A percentile compares a stretch with the other conserved stretches of the same genome.
Evolutionary conservation across 2,329 filamentous ascomycete species (phyloP).

Genomic region (Hirsutella thompsonii): DNA sequence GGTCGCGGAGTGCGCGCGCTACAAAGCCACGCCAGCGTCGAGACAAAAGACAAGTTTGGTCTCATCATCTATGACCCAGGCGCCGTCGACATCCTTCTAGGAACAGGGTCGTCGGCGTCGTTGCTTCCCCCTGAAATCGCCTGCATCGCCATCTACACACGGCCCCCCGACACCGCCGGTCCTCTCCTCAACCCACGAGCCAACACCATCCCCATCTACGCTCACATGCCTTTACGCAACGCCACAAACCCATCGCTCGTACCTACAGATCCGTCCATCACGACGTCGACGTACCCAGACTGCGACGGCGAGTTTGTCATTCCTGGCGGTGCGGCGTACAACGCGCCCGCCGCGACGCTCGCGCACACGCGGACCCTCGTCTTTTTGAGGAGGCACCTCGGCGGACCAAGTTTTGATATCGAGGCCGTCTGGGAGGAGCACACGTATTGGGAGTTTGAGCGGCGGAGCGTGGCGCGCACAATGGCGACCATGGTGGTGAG

Average conservation of each 20-base stretch:
- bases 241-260: no score
- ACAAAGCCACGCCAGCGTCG: no score
- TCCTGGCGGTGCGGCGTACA: slow-evolving; percentile 35
- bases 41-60: no score
- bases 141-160: no score
- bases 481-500: slow-evolving; percentile 63
- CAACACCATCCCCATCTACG: no score
- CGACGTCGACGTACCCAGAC: slow-evolving; percentile 11
- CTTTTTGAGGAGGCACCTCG: slow-evolving; percentile 50
- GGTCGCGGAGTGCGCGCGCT: background rate
- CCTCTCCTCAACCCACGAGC: no score
- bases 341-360: slow-evolving; percentile 38
- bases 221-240: no score
- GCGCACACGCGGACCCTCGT: slow-evolving; percentile 52
- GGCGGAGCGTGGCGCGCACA: slow-evolving; percentile 53
- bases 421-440: slow-evolving; percentile 72
- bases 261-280: no score
- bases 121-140: no score
- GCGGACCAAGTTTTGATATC: slow-evolving; percentile 57
- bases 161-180: no score
- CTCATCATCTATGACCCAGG: background rate
- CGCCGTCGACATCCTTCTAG: slow-evolving; percentile 3
- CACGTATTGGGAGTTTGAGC: slow-evolving; percentile 55
- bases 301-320: slow-evolving; percentile 25
- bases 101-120: no score